Evolutionary conservation across 192 early-diverging fungal species (phyloP).

Genomic region (Entomortierella lignicola): DNA sequence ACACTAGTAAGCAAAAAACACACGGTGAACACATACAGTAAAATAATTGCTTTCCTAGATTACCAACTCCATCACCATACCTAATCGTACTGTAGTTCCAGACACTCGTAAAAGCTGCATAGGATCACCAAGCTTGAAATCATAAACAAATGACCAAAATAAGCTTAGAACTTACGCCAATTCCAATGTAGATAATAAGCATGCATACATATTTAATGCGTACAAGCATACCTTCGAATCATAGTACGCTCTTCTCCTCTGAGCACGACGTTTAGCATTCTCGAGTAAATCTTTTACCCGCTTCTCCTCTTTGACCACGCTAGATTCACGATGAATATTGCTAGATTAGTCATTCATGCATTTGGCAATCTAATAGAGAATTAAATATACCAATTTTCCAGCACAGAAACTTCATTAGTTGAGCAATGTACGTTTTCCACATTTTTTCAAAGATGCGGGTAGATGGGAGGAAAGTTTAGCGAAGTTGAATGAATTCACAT

Average conservation of each 20-base stretch:
- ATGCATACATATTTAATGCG: neutral
- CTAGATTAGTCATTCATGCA: neutral
- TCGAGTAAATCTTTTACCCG: slow-evolving; percentile 36
- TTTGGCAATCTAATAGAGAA: no score
- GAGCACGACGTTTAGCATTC: slow-evolving; percentile 37
- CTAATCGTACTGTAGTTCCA: slow-evolving; percentile 24
- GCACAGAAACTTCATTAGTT: no score
- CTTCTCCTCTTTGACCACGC: slow-evolving; percentile 47
- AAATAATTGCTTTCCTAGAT: neutral
- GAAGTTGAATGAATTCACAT: no score
- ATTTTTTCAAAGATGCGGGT: no score
- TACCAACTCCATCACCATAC: slow-evolving; percentile 10
- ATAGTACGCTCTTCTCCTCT: slow-evolving; percentile 37
- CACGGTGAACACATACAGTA: neutral
- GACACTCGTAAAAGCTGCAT: slow-evolving; percentile 46
- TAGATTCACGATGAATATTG: neutral
- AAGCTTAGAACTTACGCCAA: neutral
- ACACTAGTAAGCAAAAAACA: neutral
- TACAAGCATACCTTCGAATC: slow-evolving; percentile 29
- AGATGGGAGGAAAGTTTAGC: no score
- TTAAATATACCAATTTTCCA: no score
- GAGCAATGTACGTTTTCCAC: no score
- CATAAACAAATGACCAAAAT: neutral
- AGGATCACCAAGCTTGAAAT: slow-evolving; percentile 38
- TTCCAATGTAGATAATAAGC: neutral